A percentile compares a stretch with the other conserved stretches of the same genome.
phyloP scores from a whole-genome alignment of 805 yeast species.

The Ogataea nakhonphanomensis region DNA sequence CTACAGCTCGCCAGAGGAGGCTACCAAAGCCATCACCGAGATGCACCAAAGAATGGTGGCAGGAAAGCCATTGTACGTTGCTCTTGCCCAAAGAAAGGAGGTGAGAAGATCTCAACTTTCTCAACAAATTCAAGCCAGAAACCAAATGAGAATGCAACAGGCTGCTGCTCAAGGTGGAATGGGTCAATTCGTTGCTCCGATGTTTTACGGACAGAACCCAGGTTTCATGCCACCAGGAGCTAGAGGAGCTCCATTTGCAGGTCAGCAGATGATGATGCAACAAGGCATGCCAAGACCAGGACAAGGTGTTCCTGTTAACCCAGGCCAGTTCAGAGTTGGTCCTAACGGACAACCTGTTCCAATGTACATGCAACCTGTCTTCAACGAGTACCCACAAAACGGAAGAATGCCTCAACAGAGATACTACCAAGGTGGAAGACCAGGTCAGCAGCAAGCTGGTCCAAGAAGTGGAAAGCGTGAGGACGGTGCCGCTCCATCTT shows the following conservation, averaged over 20 bases:
- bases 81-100: conserved; percentile 97
- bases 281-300: conserved; percentile 65
- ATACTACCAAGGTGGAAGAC: conserved; percentile 45
- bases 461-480: conserved; percentile 25
- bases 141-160: conserved; percentile 97
- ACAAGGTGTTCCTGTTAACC: conserved; percentile 50
- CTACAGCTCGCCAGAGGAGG: conserved; percentile 97
- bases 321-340: conserved; percentile 61
- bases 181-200: conserved; percentile 83
- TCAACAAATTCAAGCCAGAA: conserved; percentile 97
- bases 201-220: conserved; percentile 83
- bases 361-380: conserved; percentile 82
- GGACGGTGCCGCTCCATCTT: conserved; percentile 34
- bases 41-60: conserved; percentile 96
- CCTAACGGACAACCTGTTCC: conserved; percentile 84
- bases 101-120: conserved; percentile 95
- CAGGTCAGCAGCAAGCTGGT: conserved; percentile 24
- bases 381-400: conserved; percentile 62
- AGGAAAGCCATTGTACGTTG: conserved; percentile 96
- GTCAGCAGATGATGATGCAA: conserved; percentile 73
- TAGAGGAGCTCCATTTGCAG: conserved; percentile 76
- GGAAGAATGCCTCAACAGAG: conserved; percentile 42
- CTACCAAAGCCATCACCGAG: conserved; percentile 96
- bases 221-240: conserved; percentile 69
- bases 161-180: conserved; percentile 85